A percentile compares a stretch with the other conserved stretches of the same genome.
These are phyloP conservation scores for Sclerotiophoma versabilis DNA, from an alignment of 2,329 filamentous ascomycete species.

Conservation along the genomic window DNA sequence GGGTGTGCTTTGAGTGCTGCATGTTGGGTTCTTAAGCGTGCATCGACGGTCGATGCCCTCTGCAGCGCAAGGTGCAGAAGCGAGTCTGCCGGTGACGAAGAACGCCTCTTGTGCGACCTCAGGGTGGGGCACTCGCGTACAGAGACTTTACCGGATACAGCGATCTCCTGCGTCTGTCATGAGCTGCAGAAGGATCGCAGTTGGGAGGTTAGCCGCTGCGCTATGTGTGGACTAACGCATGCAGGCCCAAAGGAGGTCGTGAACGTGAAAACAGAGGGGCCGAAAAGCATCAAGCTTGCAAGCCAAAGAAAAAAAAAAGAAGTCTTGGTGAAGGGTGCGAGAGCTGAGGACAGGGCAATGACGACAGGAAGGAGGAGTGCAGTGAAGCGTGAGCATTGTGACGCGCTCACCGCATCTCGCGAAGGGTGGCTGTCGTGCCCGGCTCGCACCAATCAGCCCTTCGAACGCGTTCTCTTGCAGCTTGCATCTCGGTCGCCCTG, in stretches of 20 bases:
- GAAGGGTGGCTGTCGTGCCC: constrained; percentile 29
- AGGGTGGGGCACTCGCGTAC: constrained; percentile 26
- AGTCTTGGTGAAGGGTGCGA: not conserved
- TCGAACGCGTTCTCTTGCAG: constrained; percentile 23
- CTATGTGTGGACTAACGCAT: constrained; percentile 34
- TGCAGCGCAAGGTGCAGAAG: constrained; percentile 27
- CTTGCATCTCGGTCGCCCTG: constrained; percentile 19
- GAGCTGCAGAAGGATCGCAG: constrained; percentile 30
- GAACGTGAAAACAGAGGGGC: constrained; percentile 7
- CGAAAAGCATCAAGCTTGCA: not conserved
- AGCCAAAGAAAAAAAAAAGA: not conserved
- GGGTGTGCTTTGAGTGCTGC: not conserved
- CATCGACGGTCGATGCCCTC: constrained; percentile 10
- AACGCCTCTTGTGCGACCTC: constrained; percentile 26
- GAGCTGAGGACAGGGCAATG: constrained; percentile 2
- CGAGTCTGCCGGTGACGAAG: constrained; percentile 22
- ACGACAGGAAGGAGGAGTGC: constrained; percentile 4
- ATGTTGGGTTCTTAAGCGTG: constrained; percentile 15
- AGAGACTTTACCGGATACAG: constrained; percentile 28
- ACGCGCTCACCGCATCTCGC: constrained; percentile 37
- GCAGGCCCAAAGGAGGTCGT: constrained; percentile 34
- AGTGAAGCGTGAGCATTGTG: constrained; percentile 26
- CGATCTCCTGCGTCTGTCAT: constrained; percentile 19
- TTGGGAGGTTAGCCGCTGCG: constrained; percentile 23
- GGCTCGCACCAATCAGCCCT: constrained; percentile 27